Base-by-base conservation (phyloP, 2,329 filamentous ascomycete genomes). In the Seiridium unicorne region DNA sequence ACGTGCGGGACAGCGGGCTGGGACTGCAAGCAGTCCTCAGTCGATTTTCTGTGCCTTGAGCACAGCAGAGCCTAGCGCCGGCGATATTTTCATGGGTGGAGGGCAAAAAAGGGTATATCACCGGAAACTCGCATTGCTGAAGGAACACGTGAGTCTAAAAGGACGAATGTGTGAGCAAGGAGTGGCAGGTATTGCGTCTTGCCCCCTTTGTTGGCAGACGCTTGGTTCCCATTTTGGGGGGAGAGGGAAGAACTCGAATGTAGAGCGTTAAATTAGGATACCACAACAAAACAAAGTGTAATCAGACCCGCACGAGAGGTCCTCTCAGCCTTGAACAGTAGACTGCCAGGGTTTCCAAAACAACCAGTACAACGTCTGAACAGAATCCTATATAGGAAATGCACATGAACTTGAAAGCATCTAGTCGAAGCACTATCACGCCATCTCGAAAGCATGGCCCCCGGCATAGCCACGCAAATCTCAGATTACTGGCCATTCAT, bases 261-360 rank as follows among this genome's bases (percentile, higher is more conserved):
- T 55, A 55, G 13, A 55, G 51, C 51, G 51, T 44, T 55, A 35
- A 42, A 55, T 55, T 55, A 55, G 51, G 51, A 55, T 55, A 55
- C 51, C 51, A 55, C 51, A 36, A 26, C n/a, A 55, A 55, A 55
- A 31, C 40, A 35, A 55, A 55, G 26, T 55, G 38, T 55, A 42
- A 55, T 44, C 36, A 38, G 51, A 55, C 51, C 51, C n/a, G 18
- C 18, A 26, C 18, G 18, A 26, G 18, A 26, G 18, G 18, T 26
- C 18, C 18, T 26, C 18, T 26, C 18, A 26, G 18, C 18, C 18
- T 26, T 26, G 18, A 26, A 26, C 18, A 26, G 18, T 26, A 26
- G 18, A 26, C 18, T 26, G 18, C 18, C 18, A 26, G 18, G 18
- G 18, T 26, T 26, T 26, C 18, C 18, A 26, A 26, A 26, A 26